Base-by-base conservation (phyloP, 2,329 filamentous ascomycete genomes). In the Sarocladium brachiariae region DNA sequence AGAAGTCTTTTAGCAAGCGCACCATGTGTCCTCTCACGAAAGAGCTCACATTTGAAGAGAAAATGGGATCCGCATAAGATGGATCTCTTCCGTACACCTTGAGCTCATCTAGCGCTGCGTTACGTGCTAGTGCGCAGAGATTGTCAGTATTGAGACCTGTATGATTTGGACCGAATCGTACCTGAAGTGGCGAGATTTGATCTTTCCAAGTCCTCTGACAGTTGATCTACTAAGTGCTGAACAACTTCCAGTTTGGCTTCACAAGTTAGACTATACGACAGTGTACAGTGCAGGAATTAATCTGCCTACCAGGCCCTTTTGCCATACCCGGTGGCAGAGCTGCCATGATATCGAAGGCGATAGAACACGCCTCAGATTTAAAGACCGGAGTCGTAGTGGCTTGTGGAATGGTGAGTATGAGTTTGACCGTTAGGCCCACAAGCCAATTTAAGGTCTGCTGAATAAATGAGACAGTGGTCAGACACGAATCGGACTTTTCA, bases 41-140 rank as follows among this genome's bases (percentile, higher is more conserved):
- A 37, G 21, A 39, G 57, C 73, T 56, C 74, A 87, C 89, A 67
- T 85, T 73, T 65, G 80, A 78, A n/a, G 86, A 86, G 67, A 93
- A 96, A 52, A 97, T 92, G 1, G 89, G 86, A 52, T 86, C 86
- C 24, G 90, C 83, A 66, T 88, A 76, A 25, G 71, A 72, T 7
- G 84, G 80, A 59, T 86, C 83, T 53, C 90, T 83, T 6, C 90
- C 67, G 57, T 59, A 64, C 39, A 60, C 60, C 66, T 96, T 96
- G 46, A 96, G 74, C 58, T 89, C 71, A 57, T 85, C 81, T 3
- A 86, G 66, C 11, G 74, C 72, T 9, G 74, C 68, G 58, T 81
- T 78, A 54, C 82, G 78, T 61, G 87, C 87, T 89, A 55, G 21
- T 9, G 10, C 3, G 10, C 10, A 14, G 9, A 8, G 25, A 21